Conservation (phyloP, 2,329 filamentous ascomycete species). For the Juglanconis juglandina region DNA sequence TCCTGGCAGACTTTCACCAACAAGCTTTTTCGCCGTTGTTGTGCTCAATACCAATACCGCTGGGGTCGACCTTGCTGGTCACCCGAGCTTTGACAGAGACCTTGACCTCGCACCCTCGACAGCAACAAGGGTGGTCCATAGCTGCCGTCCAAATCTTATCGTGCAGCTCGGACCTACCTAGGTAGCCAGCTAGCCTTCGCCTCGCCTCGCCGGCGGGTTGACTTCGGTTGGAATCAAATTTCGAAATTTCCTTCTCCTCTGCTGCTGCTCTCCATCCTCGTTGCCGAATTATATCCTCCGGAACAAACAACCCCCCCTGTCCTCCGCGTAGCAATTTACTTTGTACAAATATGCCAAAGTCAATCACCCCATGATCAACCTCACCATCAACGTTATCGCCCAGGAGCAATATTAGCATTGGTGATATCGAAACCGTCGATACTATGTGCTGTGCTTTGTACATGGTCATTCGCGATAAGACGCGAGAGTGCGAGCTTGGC, state of each 20-base stretch:
- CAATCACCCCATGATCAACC: neutral
- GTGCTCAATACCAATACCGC: neutral
- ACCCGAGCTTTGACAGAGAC: neutral
- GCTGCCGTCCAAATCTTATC: conserved; percentile 6
- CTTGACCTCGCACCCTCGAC: neutral
- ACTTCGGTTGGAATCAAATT: neutral
- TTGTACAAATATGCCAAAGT: neutral
- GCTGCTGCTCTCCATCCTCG: neutral
- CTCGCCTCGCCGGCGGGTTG: neutral
- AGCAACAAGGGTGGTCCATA: conserved; percentile 5
- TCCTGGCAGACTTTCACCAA: too few relatives aligned
- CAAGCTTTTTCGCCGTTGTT: neutral
- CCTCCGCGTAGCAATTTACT: too few relatives aligned
- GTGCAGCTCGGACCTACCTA: neutral
- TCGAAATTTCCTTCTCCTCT: neutral
- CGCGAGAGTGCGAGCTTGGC: neutral
- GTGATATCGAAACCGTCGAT: neutral
- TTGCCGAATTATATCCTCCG: neutral
- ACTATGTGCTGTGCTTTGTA: neutral
- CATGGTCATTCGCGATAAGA: neutral
- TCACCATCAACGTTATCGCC: neutral
- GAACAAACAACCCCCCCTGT: too few relatives aligned
- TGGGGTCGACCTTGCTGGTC: conserved; percentile 10
- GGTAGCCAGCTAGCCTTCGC: too few relatives aligned
- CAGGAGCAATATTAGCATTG: neutral